Evolutionary conservation across 2,329 filamentous ascomycete genomes (phyloP).

Genomic region (Ilyonectria destructans): DNA sequence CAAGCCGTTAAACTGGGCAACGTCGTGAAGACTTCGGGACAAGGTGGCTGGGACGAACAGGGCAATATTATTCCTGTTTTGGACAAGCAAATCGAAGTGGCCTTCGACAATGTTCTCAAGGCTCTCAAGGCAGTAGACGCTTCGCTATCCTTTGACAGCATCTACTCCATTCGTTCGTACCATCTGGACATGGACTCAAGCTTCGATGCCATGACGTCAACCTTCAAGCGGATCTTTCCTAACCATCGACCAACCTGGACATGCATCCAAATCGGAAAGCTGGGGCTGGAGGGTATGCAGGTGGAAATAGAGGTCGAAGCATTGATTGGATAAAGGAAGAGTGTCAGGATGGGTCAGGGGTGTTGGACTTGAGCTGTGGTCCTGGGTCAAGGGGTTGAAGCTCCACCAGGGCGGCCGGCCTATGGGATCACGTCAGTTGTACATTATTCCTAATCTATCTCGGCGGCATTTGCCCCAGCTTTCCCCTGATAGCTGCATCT

Average conservation of each 20-base stretch:
- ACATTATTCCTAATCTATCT: neutral
- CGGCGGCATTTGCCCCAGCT: neutral
- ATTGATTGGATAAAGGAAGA: neutral
- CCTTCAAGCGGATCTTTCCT: conserved; percentile 32
- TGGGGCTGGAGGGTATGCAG: conserved; percentile 32
- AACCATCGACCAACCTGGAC: conserved; percentile 33
- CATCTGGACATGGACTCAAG: conserved; percentile 33
- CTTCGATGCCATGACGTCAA: conserved; percentile 28
- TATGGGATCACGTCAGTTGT: neutral
- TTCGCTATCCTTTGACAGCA: conserved; percentile 19
- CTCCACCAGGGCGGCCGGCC: neutral
- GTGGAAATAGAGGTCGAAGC: conserved; percentile 35
- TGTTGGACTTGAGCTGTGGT: no score
- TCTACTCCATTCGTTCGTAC: conserved; percentile 30
- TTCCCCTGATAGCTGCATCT: neutral
- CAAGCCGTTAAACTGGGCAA: conserved; percentile 34
- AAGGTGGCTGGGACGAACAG: conserved; percentile 35
- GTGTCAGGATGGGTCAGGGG: no score
- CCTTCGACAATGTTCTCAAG: conserved; percentile 28
- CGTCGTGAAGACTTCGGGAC: conserved; percentile 26
- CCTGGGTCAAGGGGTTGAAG: neutral
- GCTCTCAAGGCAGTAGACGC: conserved; percentile 20
- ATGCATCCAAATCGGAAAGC: conserved; percentile 34
- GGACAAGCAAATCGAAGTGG: conserved; percentile 21
- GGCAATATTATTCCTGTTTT: conserved; percentile 20